Base-by-base conservation (phyloP, 169 alveolate genomes). In the Plasmodium vinckei region DNA sequence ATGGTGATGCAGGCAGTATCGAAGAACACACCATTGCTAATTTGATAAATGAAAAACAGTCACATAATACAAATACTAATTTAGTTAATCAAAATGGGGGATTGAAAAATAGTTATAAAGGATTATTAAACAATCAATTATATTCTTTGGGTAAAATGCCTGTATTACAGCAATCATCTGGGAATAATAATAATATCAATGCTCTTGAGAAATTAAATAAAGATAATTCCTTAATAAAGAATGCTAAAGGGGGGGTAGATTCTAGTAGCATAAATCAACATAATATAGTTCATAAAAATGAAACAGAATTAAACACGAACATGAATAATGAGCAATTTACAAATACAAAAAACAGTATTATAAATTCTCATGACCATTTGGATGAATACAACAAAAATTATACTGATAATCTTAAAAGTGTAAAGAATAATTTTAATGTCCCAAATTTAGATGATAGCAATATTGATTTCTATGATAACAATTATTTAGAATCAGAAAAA, bases 401-500 rank as follows among this genome's bases (percentile, higher is more conserved):
- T 19, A 73, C 10, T 60, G n/a, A 60, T 27, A 27, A 15, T 9
- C 27, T 60, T 9, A 54, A 71, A 71, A 53, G 17, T 33, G 42
- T 33, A 33, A 33, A 33, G 7, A 33, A 33, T 33, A 1, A 4
- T 33, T 33, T 33, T 33, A 33, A 3, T 5, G 42, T 4, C 7
- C 42, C 6, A 33, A 33, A n/a, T 54, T 19, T 64, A 27, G 54
- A 39, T 42, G 57, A 61, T 13, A 44, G 15, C 13, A 44, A 15
- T 63, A 54, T 13, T 19, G 61, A 57, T 33, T 53, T 44, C 47
- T 9, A 69, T 19, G 82, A 61, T 33, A 49, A 57, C 12, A 79
- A 67, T 27, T 79, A 44, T 49, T 79, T 79, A 59, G 89, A 79
- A 56, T n/a, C 51, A 47, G 89, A 79, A 9, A 79, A 67, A 53